These are phyloP conservation scores for Naganishia vishniacii DNA, from an alignment of 768 basidiomycete genomes.

Conservation along the genomic window DNA sequence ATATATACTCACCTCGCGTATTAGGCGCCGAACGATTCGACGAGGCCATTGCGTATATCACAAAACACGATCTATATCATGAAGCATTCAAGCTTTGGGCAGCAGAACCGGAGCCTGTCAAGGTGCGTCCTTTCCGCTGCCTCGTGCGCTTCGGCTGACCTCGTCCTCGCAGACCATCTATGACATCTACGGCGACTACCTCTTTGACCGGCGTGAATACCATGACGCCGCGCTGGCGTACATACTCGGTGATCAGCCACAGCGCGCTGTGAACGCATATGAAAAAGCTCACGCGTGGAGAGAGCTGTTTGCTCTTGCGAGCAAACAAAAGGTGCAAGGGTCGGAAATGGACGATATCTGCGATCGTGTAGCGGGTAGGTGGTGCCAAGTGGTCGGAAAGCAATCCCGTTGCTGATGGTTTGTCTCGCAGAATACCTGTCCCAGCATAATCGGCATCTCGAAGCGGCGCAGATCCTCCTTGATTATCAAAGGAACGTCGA, in stretches of 20 bases:
- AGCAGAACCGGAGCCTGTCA: slow-evolving; percentile 57
- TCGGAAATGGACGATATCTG: slow-evolving; percentile 64
- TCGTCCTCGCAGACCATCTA: slow-evolving; percentile 28
- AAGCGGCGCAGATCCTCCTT: slow-evolving; percentile 73
- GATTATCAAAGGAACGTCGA: slow-evolving; percentile 77
- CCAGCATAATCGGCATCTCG: slow-evolving; percentile 70
- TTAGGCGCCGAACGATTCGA: slow-evolving; percentile 66
- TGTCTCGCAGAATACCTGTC: slow-evolving; percentile 66
- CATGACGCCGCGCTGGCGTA: slow-evolving; percentile 75
- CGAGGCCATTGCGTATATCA: slow-evolving; percentile 73
- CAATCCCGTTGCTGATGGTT: not conserved
- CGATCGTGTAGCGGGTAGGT: slow-evolving; percentile 69
- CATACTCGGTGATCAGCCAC: slow-evolving; percentile 58
- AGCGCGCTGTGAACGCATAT: slow-evolving; percentile 78
- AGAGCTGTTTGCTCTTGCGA: slow-evolving; percentile 77
- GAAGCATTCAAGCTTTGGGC: slow-evolving; percentile 70
- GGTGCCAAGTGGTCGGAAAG: not conserved
- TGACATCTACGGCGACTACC: slow-evolving; percentile 74
- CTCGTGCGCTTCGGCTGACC: not conserved
- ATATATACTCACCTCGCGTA: not conserved
- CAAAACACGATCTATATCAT: slow-evolving; percentile 68
- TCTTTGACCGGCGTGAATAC: slow-evolving; percentile 79
- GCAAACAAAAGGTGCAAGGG: slow-evolving; percentile 53
- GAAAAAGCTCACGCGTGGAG: slow-evolving; percentile 86
- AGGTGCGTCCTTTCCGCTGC: slow-evolving; percentile 50